Percentiles rank a stretch among this genome's conserved stretches.
Conservation (phyloP, 305 asterid species). For the Solanum aculeatissimum region DNA sequence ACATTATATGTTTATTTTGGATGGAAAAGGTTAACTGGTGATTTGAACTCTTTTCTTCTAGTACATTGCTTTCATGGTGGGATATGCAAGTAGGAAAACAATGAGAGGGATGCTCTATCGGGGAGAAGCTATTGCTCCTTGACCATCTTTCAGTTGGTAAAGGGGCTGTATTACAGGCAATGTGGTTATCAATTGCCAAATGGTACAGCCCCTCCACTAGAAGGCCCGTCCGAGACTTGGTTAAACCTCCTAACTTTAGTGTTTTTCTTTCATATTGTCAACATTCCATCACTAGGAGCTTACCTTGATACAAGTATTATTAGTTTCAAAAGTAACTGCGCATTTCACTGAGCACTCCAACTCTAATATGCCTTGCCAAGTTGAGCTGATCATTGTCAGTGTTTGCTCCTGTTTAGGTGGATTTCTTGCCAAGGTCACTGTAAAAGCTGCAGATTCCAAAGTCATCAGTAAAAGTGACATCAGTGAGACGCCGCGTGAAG, state of each 20-base stretch:
- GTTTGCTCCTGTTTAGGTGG: background rate
- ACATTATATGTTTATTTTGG: background rate
- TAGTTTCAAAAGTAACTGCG: background rate
- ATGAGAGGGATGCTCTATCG: background rate
- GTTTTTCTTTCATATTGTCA: background rate
- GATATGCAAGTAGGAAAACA: background rate
- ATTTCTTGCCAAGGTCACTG: slow-evolving; percentile 1
- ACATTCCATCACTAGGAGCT: background rate
- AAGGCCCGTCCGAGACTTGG: background rate
- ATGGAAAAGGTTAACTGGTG: background rate
- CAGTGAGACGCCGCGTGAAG: background rate
- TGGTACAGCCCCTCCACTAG: background rate
- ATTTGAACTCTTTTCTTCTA: background rate
- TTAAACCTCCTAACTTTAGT: background rate
- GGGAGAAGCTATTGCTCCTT: background rate
- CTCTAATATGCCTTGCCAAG: background rate
- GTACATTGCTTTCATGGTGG: background rate
- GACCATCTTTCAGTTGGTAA: background rate
- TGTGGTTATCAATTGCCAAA: background rate
- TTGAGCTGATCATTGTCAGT: background rate
- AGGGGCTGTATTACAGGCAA: background rate
- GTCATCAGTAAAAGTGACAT: background rate
- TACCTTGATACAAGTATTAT: background rate
- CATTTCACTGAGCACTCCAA: background rate
- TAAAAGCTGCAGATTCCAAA: background rate